Evolutionary conservation across 768 basidiomycete genomes (phyloP).

Genomic region (Mycena venus): DNA sequence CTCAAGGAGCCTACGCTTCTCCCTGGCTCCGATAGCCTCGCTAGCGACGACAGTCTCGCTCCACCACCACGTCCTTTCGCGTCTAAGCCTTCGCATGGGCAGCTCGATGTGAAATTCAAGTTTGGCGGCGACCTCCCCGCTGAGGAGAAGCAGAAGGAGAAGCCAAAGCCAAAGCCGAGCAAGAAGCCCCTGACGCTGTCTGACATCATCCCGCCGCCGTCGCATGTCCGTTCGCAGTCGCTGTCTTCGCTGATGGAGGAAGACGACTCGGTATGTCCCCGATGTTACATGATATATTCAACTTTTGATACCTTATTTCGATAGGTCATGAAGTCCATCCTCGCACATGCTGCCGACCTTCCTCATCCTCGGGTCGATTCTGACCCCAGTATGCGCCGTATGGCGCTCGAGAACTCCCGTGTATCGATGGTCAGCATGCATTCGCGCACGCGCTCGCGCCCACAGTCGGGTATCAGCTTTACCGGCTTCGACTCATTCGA

Average conservation of each 20-base stretch:
- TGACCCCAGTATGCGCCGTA: constrained; percentile 55
- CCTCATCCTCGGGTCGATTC: constrained; percentile 58
- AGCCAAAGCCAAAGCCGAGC: not conserved
- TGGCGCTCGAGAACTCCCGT: constrained; percentile 41
- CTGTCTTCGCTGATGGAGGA: constrained; percentile 58
- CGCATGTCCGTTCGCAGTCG: constrained; percentile 64
- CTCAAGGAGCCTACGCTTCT: constrained; percentile 54
- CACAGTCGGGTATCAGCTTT: constrained; percentile 74
- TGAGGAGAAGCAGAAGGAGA: constrained; percentile 40
- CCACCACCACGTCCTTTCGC: constrained; percentile 43
- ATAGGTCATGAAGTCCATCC: constrained; percentile 69
- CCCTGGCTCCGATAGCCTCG: constrained; percentile 52
- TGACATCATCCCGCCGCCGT: constrained; percentile 80
- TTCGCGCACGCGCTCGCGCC: constrained; percentile 52
- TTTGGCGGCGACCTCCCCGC: constrained; percentile 69
- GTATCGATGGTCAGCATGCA: constrained; percentile 37
- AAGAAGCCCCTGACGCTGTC: constrained; percentile 69
- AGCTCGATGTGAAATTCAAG: constrained; percentile 79
- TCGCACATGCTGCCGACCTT: constrained; percentile 59
- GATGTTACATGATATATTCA: too few species aligned
- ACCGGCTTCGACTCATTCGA: constrained; percentile 81
- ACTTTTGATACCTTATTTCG: too few species aligned
- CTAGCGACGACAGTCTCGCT: constrained; percentile 50
- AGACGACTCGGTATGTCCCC: constrained; percentile 68
- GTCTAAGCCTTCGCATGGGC: constrained; percentile 70